Evolutionary conservation across 176 grass and related monocot species (phyloP).

Genomic region (Carex littledalei): DNA sequence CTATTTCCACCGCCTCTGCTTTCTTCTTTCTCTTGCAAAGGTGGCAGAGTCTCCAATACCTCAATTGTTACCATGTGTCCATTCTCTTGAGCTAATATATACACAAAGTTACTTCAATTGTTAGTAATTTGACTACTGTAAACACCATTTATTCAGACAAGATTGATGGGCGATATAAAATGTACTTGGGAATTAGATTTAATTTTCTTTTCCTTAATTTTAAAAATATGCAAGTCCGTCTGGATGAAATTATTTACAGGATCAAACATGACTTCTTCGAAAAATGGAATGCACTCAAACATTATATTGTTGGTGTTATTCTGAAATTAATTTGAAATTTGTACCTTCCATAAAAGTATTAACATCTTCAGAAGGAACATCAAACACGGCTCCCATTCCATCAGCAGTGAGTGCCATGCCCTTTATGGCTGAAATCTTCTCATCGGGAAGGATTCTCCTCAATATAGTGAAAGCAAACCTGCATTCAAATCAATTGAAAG

Average conservation of each 20-base stretch:
- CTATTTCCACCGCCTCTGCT: conserved; percentile 39
- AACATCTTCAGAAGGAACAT: conserved; percentile 83
- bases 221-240: background rate
- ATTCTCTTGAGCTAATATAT: conserved; percentile 44
- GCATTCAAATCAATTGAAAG: conserved; percentile 4
- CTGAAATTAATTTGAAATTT: background rate
- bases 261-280: background rate
- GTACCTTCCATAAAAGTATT: conserved; percentile 71
- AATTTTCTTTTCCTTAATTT: background rate
- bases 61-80: conserved; percentile 58
- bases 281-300: background rate
- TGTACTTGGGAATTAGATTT: background rate
- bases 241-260: background rate
- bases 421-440: conserved; percentile 60
- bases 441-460: conserved; percentile 83
- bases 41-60: conserved; percentile 59
- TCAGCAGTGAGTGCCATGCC: conserved; percentile 67
- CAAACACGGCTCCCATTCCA: conserved; percentile 79
- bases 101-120: background rate
- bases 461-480: conserved; percentile 75
- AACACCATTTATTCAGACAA: background rate
- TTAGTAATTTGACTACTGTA: background rate
- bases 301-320: background rate
- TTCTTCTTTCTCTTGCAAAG: conserved; percentile 73
- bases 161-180: background rate